Evolutionary conservation across 2,329 filamentous ascomycete species (phyloP).

Genomic region (Exutisphaerella laricina): DNA sequence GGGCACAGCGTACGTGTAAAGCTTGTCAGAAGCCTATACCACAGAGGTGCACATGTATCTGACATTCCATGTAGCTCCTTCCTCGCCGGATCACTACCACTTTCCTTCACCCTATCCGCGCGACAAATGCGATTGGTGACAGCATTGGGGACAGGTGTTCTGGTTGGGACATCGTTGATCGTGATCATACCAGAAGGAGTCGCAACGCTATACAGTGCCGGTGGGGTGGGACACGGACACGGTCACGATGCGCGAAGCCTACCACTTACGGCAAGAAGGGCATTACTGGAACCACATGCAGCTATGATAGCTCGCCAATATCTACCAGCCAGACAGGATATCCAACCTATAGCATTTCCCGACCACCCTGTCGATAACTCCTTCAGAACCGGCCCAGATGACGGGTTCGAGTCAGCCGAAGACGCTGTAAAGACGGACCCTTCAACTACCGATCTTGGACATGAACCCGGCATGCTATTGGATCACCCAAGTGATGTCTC

Average conservation of each 20-base stretch:
- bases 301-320: not conserved
- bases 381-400: slow-evolving; percentile 29
- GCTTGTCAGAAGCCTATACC: too few species aligned
- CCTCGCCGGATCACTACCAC: slow-evolving; percentile 80
- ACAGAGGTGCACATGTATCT: slow-evolving; percentile 16
- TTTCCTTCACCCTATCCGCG: slow-evolving; percentile 80
- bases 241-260: slow-evolving; percentile 16
- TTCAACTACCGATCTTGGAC: slow-evolving; percentile 13
- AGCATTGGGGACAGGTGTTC: slow-evolving; percentile 84
- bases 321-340: not conserved
- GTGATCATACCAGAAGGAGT: slow-evolving; percentile 97
- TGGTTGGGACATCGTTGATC: slow-evolving; percentile 91
- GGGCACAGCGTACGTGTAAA: slow-evolving; percentile 57
- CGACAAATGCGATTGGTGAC: slow-evolving; percentile 85
- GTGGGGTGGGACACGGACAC: slow-evolving; percentile 19
- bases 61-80: slow-evolving; percentile 63
- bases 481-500: not conserved
- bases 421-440: slow-evolving; percentile 14
- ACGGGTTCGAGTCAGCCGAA: slow-evolving; percentile 20
- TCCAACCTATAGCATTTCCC: slow-evolving; percentile 2
- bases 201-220: slow-evolving; percentile 70
- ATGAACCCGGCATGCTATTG: slow-evolving; percentile 13
- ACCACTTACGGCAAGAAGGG: not conserved
- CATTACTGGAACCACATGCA: not conserved
- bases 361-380: slow-evolving; percentile 8